Evolutionary conservation across 2,329 filamentous ascomycete species (phyloP).

Genomic region (Aspergillus sojae): DNA sequence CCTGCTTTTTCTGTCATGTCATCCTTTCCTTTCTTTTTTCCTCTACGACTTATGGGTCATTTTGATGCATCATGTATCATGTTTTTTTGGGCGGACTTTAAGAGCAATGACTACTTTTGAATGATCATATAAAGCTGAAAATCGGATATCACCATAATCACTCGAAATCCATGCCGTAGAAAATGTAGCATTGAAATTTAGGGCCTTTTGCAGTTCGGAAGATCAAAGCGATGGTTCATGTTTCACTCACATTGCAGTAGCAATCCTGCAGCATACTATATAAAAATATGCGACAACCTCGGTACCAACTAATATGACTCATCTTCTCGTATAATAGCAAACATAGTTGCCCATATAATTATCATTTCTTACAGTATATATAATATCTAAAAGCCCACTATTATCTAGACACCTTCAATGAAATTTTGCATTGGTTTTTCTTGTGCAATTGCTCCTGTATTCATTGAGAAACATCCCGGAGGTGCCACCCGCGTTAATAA

Average conservation of each 20-base stretch:
- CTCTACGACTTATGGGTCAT: conserved; percentile 18
- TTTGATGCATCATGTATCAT: conserved; percentile 31
- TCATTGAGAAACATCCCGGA: not conserved
- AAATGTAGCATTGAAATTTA: not conserved
- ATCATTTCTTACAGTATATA: not conserved
- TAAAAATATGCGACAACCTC: not conserved
- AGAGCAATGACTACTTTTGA: conserved; percentile 6
- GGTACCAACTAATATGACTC: not conserved
- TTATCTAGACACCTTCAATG: not conserved
- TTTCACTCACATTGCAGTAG: not conserved
- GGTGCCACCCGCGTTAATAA: not conserved
- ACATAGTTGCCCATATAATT: not conserved
- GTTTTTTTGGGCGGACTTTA: conserved; percentile 17
- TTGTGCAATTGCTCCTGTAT: not conserved
- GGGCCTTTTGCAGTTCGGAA: not conserved
- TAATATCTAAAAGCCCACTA: not conserved
- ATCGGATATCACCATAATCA: not conserved
- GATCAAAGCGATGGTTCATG: not conserved
- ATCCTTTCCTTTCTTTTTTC: conserved; percentile 13
- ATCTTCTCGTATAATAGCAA: not conserved
- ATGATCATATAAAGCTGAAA: not conserved
- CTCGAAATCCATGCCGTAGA: not conserved
- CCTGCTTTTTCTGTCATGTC: conserved; percentile 11
- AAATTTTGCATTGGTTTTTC: not conserved
- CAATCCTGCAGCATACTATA: not conserved